Conservation (phyloP, 1,284 basidiomycete genomes). For the Ceratobasidium sp. region DNA sequence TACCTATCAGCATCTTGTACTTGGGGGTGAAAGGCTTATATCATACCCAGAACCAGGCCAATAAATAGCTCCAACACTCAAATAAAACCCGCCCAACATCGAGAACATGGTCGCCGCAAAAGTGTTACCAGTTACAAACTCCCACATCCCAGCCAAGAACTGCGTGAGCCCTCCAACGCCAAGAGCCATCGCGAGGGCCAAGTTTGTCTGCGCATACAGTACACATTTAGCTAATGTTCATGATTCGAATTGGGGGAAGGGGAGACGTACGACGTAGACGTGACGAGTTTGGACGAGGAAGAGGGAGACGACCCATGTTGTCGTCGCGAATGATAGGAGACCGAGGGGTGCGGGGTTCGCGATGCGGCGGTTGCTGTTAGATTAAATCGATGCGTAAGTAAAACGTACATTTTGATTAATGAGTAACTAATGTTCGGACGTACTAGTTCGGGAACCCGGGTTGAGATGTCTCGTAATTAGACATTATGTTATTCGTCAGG, state of each 20-base stretch:
- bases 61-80: constrained; percentile 47
- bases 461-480: constrained; percentile 25
- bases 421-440: neutral
- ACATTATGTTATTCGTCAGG: constrained; percentile 18
- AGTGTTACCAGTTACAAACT: constrained; percentile 59
- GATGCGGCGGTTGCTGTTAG: constrained; percentile 52
- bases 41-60: constrained; percentile 23
- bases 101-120: constrained; percentile 61
- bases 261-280: constrained; percentile 49
- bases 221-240: constrained; percentile 55
- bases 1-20: neutral
- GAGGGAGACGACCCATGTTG: constrained; percentile 57
- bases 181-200: constrained; percentile 55
- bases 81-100: constrained; percentile 52
- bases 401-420: neutral
- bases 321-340: constrained; percentile 56
- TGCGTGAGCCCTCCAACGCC: constrained; percentile 58
- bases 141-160: constrained; percentile 63
- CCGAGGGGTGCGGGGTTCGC: constrained; percentile 63
- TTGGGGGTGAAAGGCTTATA: too few relatives aligned
- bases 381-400: neutral
- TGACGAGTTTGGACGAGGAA: constrained; percentile 51
- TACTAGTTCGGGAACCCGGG: constrained; percentile 38
- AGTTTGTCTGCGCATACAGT: constrained; percentile 52
- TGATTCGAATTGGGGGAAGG: neutral